A percentile compares a stretch with the other conserved stretches of the same genome.
Conservation (phyloP, 1,284 basidiomycete species). For the Papiliotrema flavescens region DNA sequence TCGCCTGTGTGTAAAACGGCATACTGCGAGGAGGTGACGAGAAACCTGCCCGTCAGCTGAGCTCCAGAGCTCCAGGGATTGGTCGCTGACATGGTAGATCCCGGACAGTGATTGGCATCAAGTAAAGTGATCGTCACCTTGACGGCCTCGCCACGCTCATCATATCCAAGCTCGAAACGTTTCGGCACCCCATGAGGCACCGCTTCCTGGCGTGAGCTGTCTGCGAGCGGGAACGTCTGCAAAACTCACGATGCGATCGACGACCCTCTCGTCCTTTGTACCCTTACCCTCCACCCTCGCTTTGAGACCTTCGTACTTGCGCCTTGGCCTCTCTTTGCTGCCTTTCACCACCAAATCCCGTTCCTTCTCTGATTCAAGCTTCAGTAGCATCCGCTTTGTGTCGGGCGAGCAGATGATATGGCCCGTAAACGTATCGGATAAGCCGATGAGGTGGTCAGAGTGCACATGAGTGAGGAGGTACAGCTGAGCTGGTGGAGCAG, state of each 20-base stretch:
- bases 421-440: conserved; percentile 33
- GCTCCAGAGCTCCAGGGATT: neutral
- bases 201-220: conserved; percentile 21
- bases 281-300: conserved; percentile 42
- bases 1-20: conserved; percentile 89
- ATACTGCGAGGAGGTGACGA: conserved; percentile 69
- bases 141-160: conserved; percentile 52
- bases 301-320: conserved; percentile 66
- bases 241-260: conserved; percentile 33
- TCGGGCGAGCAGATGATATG: conserved; percentile 70
- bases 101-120: conserved; percentile 92
- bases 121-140: conserved; percentile 67
- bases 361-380: conserved; percentile 66
- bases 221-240: neutral
- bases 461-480: conserved; percentile 80
- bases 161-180: conserved; percentile 58
- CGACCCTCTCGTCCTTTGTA: conserved; percentile 35
- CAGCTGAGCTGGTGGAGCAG: conserved; percentile 55
- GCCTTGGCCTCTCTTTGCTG: conserved; percentile 56
- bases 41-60: conserved; percentile 61
- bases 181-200: conserved; percentile 54
- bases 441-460: conserved; percentile 61
- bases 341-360: conserved; percentile 56
- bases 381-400: conserved; percentile 75
- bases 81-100: conserved; percentile 72